A percentile compares a stretch with the other conserved stretches of the same genome.
Evolutionary conservation across 805 yeast species (phyloP).

Genomic region (Barnettozyma vustinii): DNA sequence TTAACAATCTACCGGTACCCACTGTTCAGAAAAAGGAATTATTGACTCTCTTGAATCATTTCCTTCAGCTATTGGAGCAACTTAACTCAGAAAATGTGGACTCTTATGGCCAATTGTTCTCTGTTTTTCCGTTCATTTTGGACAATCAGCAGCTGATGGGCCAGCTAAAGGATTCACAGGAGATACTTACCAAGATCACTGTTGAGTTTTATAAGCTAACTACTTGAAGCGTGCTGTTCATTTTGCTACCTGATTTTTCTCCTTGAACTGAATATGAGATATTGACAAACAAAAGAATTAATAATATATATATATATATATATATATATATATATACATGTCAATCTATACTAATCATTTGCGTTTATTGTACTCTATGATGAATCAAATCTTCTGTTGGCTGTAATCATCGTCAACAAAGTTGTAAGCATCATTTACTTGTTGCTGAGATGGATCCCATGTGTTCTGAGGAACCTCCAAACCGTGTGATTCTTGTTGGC

Average conservation of each 20-base stretch:
- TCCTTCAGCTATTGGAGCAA: constrained; percentile 26
- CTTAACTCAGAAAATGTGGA: constrained; percentile 1
- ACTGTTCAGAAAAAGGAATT: constrained; percentile 62
- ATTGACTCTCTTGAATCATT: constrained; percentile 38
- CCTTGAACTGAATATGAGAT: no score
- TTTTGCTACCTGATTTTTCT: no score
- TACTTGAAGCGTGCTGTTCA: constrained; percentile 6
- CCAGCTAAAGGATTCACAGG: constrained; percentile 10
- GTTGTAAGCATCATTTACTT: constrained; percentile 9
- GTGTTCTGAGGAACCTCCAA: constrained; percentile 22
- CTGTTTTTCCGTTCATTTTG: constrained; percentile 21
- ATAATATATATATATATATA: no score
- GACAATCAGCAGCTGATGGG: constrained; percentile 21
- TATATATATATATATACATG: no score
- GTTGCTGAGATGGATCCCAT: constrained; percentile 24
- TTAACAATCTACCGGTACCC: constrained; percentile 61
- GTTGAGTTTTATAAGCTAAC: constrained; percentile 21
- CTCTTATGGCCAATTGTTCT: constrained; percentile 9
- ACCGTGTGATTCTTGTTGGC: constrained; percentile 13
- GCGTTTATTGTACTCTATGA: neutral
- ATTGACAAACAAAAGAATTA: no score
- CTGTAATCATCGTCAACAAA: constrained; percentile 10
- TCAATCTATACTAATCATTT: neutral
- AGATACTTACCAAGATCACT: constrained; percentile 18
- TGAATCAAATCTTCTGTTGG: neutral